These are phyloP conservation scores for Sinapis alba DNA, from an alignment of 441 rosid species.

Conservation along the genomic window DNA sequence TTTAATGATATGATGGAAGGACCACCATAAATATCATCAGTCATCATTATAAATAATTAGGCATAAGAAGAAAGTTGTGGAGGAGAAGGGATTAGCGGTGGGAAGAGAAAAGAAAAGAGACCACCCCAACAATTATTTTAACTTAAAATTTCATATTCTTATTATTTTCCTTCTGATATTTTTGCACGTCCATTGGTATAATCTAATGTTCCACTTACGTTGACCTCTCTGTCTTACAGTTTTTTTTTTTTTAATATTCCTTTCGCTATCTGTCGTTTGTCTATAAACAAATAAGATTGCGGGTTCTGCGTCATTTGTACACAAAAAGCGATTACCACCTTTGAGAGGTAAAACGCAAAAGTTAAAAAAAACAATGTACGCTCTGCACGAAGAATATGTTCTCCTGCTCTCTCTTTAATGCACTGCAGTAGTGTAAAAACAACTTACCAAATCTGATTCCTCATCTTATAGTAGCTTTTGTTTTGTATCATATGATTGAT, in stretches of 20 bases:
- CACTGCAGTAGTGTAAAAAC: background rate
- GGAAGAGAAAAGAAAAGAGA: conserved; percentile 16
- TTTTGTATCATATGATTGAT: background rate
- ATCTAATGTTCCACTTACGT: conserved; percentile 31
- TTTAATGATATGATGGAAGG: conserved; percentile 11
- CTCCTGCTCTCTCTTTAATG: conserved; percentile 1
- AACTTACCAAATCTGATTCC: conserved; percentile 29
- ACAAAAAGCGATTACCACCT: conserved; percentile 27
- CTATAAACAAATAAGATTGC: conserved; percentile 22
- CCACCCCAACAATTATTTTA: background rate
- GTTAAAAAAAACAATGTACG: background rate
- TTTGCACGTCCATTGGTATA: conserved; percentile 26
- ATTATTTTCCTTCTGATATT: conserved; percentile 2
- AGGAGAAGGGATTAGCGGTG: conserved; percentile 33
- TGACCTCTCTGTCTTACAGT: conserved; percentile 9
- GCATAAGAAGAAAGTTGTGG: conserved; percentile 9
- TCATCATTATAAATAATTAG: conserved; percentile 10
- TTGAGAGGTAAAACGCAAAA: conserved; percentile 12
- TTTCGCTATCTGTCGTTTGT: conserved; percentile 34
- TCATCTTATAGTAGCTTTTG: background rate
- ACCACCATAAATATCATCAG: background rate
- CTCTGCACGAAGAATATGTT: conserved; percentile 29
- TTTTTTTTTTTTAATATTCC: conserved; percentile 6
- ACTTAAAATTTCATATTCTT: background rate
- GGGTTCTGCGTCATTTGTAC: conserved; percentile 30